Evolutionary conservation across 495 filamentous ascomycete species (phyloP), one percentile per base, ranked within the genome.

Genomic region (Aspergillus ostianus): DNA sequence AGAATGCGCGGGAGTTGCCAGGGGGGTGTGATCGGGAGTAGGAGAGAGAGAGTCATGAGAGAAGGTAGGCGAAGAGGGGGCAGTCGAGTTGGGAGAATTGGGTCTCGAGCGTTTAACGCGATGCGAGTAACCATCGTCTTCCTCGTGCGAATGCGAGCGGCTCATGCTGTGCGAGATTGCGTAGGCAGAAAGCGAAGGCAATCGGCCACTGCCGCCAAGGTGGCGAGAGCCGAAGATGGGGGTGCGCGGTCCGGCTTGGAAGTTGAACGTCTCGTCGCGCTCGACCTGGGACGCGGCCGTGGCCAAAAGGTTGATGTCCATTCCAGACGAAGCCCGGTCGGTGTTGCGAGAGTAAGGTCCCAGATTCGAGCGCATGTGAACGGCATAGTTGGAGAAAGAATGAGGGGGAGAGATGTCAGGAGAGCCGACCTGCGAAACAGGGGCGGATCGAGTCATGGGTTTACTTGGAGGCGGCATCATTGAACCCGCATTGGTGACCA

Each of bases 341-440:
- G 69, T 75, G 51, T 70, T 77, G 61, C 88, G 84, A 57, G 79
- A 78, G 67, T 90, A 91, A 0, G 88, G 87, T 20, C 86, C 84
- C 60, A 90, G 73, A 54, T 77, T 77, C 4, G 82, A 80, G 46
- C 85, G 82, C 62, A 85, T 80, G 68, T 87, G 84, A 53, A 85
- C 84, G 60, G 83, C 82, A 70, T 91, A 95, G 53, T 82, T 85
- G 67, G 85, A 84, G 80, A 87, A 97, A 5, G 91, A 92, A 73
- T 96, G 90, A 27, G 94, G 94, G 44, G 94, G 94, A 36, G 94
- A 98, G 56, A 97, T 90, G 69, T 98, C 96, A 8, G 94, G 94
- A 10, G 94, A 98, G 47, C 85, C 90, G 53, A 96, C 79, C 64
- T 92, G 87, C 6, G 94, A 97, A 6, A 88, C 83, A 6, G 93